These are phyloP conservation scores for Fusarium zealandicum DNA, from an alignment of 2,329 filamentous ascomycete genomes.

Conservation along the genomic window DNA sequence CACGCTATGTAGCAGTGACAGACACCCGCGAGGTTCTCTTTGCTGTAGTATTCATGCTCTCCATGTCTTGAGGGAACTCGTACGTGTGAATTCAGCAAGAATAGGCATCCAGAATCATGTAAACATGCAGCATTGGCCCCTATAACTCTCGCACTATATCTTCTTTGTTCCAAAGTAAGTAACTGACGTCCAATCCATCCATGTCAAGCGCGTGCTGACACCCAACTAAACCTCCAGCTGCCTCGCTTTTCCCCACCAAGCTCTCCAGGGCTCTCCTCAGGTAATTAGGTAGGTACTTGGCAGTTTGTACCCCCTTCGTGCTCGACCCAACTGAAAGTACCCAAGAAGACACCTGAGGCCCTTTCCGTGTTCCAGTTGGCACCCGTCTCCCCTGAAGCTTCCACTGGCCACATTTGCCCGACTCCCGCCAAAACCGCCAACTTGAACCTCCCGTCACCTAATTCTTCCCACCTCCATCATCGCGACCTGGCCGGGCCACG, in stretches of 20 bases:
- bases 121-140: background rate
- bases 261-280: background rate
- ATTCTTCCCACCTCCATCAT: slow-evolving; percentile 37
- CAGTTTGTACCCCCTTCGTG: background rate
- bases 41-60: no score
- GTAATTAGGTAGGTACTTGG: background rate
- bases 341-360: slow-evolving; percentile 23
- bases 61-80: no score
- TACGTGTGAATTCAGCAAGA: no score
- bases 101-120: background rate
- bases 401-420: slow-evolving; percentile 33
- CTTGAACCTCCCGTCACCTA: slow-evolving; percentile 36
- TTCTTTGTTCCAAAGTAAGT: slow-evolving; percentile 15
- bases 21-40: no score
- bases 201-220: background rate
- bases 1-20: background rate
- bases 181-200: slow-evolving; percentile 17
- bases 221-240: background rate
- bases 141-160: background rate
- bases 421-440: slow-evolving; percentile 30
- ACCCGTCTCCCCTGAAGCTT: slow-evolving; percentile 35
- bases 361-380: slow-evolving; percentile 27
- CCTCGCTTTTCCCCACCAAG: slow-evolving; percentile 26
- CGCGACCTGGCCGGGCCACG: slow-evolving; percentile 49
- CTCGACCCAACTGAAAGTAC: slow-evolving; percentile 5